phyloP scores from a whole-genome alignment of 768 basidiomycete species.

The Mycena maculata region DNA sequence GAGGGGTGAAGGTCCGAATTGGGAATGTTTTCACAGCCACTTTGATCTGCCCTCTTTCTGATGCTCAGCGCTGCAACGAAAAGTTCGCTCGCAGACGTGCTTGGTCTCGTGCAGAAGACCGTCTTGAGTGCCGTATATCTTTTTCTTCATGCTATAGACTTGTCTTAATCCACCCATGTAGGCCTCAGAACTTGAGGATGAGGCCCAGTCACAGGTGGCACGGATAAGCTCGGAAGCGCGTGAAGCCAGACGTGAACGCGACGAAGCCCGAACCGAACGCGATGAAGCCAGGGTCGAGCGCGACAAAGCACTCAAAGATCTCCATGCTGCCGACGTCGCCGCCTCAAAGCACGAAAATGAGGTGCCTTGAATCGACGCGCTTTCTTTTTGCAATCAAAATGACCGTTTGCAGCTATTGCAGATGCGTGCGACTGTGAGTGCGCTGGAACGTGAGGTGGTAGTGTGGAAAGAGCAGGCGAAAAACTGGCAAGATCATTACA shows the following conservation, averaged over 20 bases:
- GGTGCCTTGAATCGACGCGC: neutral
- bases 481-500: conserved; percentile 86
- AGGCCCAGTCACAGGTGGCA: conserved; percentile 64
- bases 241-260: conserved; percentile 62
- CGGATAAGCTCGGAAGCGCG: conserved; percentile 58
- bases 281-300: conserved; percentile 64
- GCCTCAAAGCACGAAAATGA: conserved; percentile 59
- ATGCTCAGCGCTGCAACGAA: conserved; percentile 22
- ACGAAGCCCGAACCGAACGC: conserved; percentile 61
- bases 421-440: conserved; percentile 38
- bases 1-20: neutral
- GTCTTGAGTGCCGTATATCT: conserved; percentile 26
- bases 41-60: neutral
- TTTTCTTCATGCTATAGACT: neutral
- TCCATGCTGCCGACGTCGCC: conserved; percentile 59
- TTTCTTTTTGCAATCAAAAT: neutral
- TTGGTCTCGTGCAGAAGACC: conserved; percentile 31
- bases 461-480: conserved; percentile 83
- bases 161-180: conserved; percentile 37
- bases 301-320: conserved; percentile 59
- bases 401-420: conserved; percentile 59
- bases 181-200: conserved; percentile 69
- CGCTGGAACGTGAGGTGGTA: conserved; percentile 69
- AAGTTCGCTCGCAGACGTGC: conserved; percentile 24
- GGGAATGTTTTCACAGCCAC: neutral